Evolutionary conservation across 2,329 filamentous ascomycete genomes (phyloP).

Genomic region (Didymella sp.): DNA sequence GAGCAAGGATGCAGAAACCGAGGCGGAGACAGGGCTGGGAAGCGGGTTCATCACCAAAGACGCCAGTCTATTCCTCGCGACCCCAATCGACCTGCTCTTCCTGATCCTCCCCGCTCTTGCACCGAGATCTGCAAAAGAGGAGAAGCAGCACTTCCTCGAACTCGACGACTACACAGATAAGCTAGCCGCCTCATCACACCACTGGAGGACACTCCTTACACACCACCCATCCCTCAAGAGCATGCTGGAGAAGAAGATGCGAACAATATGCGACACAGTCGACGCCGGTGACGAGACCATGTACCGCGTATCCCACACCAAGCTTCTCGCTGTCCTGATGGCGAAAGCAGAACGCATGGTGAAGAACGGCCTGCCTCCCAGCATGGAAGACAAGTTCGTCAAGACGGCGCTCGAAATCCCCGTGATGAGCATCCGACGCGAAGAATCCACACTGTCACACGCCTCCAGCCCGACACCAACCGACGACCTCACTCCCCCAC

Average conservation of each 20-base stretch:
- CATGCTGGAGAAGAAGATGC: constrained; percentile 70
- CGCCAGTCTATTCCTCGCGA: constrained; percentile 82
- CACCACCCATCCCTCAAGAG: constrained; percentile 48
- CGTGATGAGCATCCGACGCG: constrained; percentile 70
- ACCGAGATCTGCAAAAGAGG: constrained; percentile 54
- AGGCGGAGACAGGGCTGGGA: constrained; percentile 18
- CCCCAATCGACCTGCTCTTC: constrained; percentile 83
- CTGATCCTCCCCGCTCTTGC: constrained; percentile 76
- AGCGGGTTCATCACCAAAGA: constrained; percentile 67
- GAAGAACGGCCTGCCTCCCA: constrained; percentile 71
- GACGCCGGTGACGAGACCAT: constrained; percentile 84
- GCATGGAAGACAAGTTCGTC: constrained; percentile 86
- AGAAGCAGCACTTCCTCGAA: constrained; percentile 70
- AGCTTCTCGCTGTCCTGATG: constrained; percentile 70
- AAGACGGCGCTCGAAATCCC: constrained; percentile 77
- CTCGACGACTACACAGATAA: constrained; percentile 75
- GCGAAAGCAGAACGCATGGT: constrained; percentile 75
- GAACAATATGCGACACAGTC: constrained; percentile 77
- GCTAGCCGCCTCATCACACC: constrained; percentile 61
- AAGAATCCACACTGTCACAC: constrained; percentile 54
- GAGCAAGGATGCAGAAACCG: constrained; percentile 2
- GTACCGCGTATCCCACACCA: constrained; percentile 78
- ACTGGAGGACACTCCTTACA: constrained; percentile 65
- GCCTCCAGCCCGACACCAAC: constrained; percentile 28
- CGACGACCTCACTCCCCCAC: too few species aligned